Conservation (phyloP, 2,329 filamentous ascomycete species). For the Sarocladiaceae sp. region DNA sequence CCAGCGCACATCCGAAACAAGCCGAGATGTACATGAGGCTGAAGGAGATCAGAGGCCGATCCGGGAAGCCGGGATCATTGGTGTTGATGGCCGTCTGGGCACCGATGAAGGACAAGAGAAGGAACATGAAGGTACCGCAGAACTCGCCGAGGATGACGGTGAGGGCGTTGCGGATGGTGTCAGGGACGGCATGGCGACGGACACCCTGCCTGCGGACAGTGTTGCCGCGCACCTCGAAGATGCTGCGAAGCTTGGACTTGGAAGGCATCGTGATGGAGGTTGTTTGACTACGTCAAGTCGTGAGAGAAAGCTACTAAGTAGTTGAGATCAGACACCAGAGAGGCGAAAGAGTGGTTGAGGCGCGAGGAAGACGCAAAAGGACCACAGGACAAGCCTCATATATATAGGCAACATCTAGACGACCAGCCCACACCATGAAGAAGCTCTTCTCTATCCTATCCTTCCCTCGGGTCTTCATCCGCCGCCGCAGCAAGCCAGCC, state of each 20-base stretch:
- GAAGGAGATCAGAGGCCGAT: conserved; percentile 23
- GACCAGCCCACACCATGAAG: too few species aligned
- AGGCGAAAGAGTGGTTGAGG: too few species aligned
- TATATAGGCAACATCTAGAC: too few species aligned
- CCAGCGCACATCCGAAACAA: conserved; percentile 43
- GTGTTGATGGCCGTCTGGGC: conserved; percentile 30
- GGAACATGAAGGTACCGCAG: conserved; percentile 47
- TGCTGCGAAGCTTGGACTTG: not conserved
- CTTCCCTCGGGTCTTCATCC: too few species aligned
- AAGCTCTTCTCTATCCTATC: too few species aligned
- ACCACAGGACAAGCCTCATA: too few species aligned
- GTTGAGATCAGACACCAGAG: not conserved
- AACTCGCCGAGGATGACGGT: conserved; percentile 43
- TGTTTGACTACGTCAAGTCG: not conserved
- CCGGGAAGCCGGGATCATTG: conserved; percentile 20
- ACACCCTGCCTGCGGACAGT: not conserved
- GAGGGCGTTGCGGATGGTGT: conserved; percentile 4
- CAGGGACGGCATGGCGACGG: conserved; percentile 1
- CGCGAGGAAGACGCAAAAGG: too few species aligned
- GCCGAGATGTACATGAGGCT: conserved; percentile 43
- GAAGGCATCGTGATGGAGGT: not conserved
- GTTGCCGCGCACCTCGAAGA: conserved; percentile 3
- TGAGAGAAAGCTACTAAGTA: not conserved
- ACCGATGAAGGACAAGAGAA: conserved; percentile 37
- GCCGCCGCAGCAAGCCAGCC: too few species aligned